Evolutionary conservation across 192 early-diverging fungal genomes (phyloP).

Genomic region (Linnemannia exigua): DNA sequence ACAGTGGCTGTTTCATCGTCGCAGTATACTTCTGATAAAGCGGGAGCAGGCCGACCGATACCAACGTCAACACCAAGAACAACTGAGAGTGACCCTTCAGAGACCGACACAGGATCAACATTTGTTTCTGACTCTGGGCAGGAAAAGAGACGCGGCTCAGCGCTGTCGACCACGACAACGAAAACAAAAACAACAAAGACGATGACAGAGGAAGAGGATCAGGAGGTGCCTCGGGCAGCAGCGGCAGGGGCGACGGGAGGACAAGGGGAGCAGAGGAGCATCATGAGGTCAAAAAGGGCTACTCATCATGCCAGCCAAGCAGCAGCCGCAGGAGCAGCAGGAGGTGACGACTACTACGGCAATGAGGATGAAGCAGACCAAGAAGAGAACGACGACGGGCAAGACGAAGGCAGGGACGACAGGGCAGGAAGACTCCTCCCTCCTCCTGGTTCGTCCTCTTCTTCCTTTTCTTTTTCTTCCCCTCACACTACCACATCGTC

Average conservation of each 20-base stretch:
- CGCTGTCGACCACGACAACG: neutral
- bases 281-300: slow-evolving; percentile 34
- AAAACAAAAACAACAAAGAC: neutral
- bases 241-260: slow-evolving; percentile 20
- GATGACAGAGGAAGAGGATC: slow-evolving; percentile 25
- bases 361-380: neutral
- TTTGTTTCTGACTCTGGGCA: slow-evolving; percentile 20
- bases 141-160: slow-evolving; percentile 15
- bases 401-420: neutral
- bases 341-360: slow-evolving; percentile 21
- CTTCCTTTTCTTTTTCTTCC: neutral
- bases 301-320: slow-evolving; percentile 38
- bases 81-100: slow-evolving; percentile 8
- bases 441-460: neutral
- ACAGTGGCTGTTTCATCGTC: neutral
- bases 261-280: slow-evolving; percentile 33
- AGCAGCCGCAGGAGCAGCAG: slow-evolving; percentile 19
- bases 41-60: neutral
- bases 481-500: neutral
- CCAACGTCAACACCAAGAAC: neutral
- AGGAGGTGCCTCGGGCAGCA: slow-evolving; percentile 33
- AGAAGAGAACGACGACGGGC: too few relatives aligned
- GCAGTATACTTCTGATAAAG: neutral
- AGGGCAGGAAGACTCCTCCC: neutral
- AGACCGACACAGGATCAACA: slow-evolving; percentile 47